Percentiles rank a stretch among this genome's conserved stretches.
phyloP scores from a whole-genome alignment of 2,329 filamentous ascomycete species.

The Cercospora berteroae region DNA sequence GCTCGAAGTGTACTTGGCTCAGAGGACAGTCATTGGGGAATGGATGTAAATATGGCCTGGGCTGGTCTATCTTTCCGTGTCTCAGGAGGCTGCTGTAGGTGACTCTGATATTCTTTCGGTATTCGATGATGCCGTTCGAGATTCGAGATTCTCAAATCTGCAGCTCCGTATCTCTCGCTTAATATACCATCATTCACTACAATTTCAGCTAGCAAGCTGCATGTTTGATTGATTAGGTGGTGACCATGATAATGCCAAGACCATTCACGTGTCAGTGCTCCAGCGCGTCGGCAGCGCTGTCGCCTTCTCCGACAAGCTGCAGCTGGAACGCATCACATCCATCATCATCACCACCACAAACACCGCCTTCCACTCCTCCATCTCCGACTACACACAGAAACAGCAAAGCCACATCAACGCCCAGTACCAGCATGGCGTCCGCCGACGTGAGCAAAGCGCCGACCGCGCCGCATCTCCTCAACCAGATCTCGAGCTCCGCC shows the following conservation, averaged over 20 bases:
- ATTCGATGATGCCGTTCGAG: background rate
- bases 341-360: background rate
- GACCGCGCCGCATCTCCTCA: conserved; percentile 73
- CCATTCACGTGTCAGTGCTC: background rate
- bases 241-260: background rate
- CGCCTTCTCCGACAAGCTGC: background rate
- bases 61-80: background rate
- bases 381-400: background rate
- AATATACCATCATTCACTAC: background rate
- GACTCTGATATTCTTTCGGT: background rate
- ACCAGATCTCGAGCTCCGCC: conserved; percentile 68
- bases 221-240: background rate
- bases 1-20: background rate
- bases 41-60: background rate
- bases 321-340: background rate
- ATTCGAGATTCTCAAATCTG: too few species aligned
- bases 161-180: background rate
- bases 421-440: conserved; percentile 69
- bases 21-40: background rate
- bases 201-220: background rate
- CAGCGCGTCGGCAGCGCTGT: background rate
- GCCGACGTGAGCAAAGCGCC: conserved; percentile 78
- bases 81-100: background rate
- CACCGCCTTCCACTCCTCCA: background rate
- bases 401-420: background rate